These are phyloP conservation scores for Fraxinus baroniana DNA, from an alignment of 305 asterid species.

Conservation along the genomic window DNA sequence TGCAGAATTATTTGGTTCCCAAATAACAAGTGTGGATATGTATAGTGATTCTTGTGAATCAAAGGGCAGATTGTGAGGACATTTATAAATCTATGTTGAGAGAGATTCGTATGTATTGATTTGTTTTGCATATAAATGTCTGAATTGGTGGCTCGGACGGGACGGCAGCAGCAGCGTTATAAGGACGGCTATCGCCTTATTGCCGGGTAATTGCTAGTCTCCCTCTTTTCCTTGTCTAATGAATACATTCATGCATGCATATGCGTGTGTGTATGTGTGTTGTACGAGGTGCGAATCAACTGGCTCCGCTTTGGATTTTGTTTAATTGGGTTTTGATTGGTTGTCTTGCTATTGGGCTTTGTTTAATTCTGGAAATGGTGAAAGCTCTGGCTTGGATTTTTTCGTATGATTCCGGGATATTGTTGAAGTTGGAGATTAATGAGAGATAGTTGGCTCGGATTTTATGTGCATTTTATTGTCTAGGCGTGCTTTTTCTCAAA, in stretches of 20 bases:
- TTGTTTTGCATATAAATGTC: slow-evolving; percentile 42
- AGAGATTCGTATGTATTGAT: background rate
- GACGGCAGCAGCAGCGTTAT: slow-evolving; percentile 62
- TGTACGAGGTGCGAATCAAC: background rate
- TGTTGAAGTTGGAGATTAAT: background rate
- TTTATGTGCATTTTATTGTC: slow-evolving; percentile 8
- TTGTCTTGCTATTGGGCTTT: slow-evolving; percentile 14
- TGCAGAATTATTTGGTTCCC: slow-evolving; percentile 6
- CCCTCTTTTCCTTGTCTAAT: background rate
- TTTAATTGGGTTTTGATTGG: slow-evolving; percentile 15
- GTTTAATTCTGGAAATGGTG: slow-evolving; percentile 7
- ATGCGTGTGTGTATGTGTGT: background rate
- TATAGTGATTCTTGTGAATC: slow-evolving; percentile 3
- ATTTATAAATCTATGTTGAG: background rate
- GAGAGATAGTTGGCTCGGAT: background rate
- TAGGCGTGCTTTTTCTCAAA: slow-evolving; percentile 14
- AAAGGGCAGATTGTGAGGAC: slow-evolving; percentile 22
- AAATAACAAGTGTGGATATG: slow-evolving; percentile 18
- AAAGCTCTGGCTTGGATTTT: background rate
- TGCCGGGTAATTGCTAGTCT: slow-evolving; percentile 39
- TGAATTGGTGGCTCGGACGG: slow-evolving; percentile 65
- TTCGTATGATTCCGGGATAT: background rate
- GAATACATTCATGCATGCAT: slow-evolving; percentile 1
- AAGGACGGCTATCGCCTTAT: slow-evolving; percentile 58
- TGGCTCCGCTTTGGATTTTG: slow-evolving; percentile 5